phyloP scores from a whole-genome alignment of 2,329 filamentous ascomycete genomes.

The Cordyceps javanica region DNA sequence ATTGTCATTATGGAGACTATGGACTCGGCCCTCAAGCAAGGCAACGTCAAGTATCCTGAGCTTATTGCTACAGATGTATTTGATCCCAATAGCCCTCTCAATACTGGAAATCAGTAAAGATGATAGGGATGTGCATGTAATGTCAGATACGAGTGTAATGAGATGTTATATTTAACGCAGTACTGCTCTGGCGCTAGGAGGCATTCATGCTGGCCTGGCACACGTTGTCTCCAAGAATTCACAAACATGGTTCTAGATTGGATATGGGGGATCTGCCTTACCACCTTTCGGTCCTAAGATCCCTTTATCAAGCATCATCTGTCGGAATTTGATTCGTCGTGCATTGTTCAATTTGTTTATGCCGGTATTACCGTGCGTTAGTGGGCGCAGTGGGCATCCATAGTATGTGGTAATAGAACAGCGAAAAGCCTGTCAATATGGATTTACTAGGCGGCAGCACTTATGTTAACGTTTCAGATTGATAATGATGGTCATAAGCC shows the following conservation, averaged over 20 bases:
- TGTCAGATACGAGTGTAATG: neutral
- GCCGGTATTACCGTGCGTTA: neutral
- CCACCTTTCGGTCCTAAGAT: no score
- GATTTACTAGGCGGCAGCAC: neutral
- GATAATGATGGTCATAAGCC: neutral
- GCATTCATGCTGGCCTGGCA: neutral
- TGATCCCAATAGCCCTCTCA: constrained; percentile 55
- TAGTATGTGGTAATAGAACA: neutral
- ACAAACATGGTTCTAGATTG: neutral
- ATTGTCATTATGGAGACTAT: constrained; percentile 76
- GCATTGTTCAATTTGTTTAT: neutral
- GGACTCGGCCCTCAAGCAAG: constrained; percentile 49
- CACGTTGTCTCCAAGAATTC: neutral
- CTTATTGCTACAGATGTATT: constrained; percentile 52
- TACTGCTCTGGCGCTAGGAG: neutral
- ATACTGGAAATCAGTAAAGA: constrained; percentile 41
- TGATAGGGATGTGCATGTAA: neutral
- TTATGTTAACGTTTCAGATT: neutral
- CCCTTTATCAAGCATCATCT: neutral
- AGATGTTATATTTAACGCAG: neutral
- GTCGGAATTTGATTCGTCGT: no score
- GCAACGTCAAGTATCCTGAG: constrained; percentile 47
- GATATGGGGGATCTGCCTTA: no score
- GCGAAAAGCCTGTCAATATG: neutral
- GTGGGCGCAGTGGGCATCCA: neutral